Base-by-base conservation (phyloP, 2,329 filamentous ascomycete genomes). In the Epichloe elymi region DNA sequence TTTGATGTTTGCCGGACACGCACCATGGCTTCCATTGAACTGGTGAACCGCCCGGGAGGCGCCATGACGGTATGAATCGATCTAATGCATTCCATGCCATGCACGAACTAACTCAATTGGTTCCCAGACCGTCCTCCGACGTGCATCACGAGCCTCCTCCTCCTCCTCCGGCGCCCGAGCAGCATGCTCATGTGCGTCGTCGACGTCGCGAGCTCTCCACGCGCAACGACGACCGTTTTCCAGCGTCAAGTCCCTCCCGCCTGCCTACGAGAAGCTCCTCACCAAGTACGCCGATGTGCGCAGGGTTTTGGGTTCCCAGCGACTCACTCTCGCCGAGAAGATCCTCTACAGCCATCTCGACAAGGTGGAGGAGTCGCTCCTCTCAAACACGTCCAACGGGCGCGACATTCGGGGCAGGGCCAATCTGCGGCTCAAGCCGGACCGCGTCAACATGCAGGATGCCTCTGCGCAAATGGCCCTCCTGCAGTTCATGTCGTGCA, bases 391-490 rank as follows among this genome's bases (percentile, higher is more conserved):
- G 47, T 79, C 88, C 68, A 88, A 90, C 77, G 91, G 90, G 58
- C 79, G 79, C 48, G 79, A 85, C 62, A 85, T 98, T 55, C 82
- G 93, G 41, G 91, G 91, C 58, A 82, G 82, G 63, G 90, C 89
- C 48, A 97, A 95, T 66, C 77, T 98, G 70, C 95, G 95, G 74
- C 85, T 98, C 68, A 95, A 95, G 70, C 93, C 93, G 20, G 93
- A 98, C 68, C 82, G 93, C 49, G 93, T 97, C 59, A 94, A 94
- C 57, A 98, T 98, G 93, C 93, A 98, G 71, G 93, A 98, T 74
- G 93, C 93, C 14, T 95, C 88, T 33, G 93, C 93, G 5, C 93
- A 98, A 73, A 98, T 98, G 93, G 93, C 93, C 2, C 74, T 98
- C 57, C 74, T 98, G 60, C 93, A 98, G 70, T 98, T 98, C 76